These are phyloP conservation scores for Fusarium sp. DNA, from an alignment of 2,329 filamentous ascomycete species.

Conservation along the genomic window DNA sequence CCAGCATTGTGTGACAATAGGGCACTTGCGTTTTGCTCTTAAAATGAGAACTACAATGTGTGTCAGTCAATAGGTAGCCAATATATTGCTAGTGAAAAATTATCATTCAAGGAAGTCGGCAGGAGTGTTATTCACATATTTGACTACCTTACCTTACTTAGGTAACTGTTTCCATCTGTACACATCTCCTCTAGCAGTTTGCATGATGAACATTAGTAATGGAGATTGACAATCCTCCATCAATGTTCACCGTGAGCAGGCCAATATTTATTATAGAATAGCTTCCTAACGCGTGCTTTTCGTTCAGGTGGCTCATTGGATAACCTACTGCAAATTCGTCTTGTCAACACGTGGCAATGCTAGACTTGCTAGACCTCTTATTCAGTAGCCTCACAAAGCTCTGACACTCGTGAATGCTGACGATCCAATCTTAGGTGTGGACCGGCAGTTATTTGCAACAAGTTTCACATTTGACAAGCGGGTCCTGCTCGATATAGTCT, in stretches of 20 bases:
- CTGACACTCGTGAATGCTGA: neutral
- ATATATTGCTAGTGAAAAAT: neutral
- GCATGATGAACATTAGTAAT: neutral
- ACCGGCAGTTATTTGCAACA: neutral
- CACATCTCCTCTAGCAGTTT: neutral
- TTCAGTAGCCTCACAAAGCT: neutral
- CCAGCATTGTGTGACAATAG: neutral
- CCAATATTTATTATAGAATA: conserved; percentile 6
- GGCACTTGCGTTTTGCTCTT: neutral
- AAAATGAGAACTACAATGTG: too few relatives aligned
- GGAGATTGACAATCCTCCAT: too few relatives aligned
- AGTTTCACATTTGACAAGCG: neutral
- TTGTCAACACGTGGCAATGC: conserved; percentile 20
- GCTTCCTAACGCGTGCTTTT: neutral
- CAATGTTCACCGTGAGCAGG: neutral
- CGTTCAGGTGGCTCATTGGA: neutral
- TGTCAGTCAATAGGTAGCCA: neutral
- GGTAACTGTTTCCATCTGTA: neutral
- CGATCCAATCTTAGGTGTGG: neutral
- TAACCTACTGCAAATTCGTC: neutral
- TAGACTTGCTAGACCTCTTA: neutral
- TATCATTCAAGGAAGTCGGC: too few relatives aligned
- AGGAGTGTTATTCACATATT: neutral
- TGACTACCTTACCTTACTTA: neutral
- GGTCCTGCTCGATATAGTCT: neutral